phyloP scores from a whole-genome alignment of 306 rosid genomes.

The cucumber (Cucumis sativus) region DNA sequence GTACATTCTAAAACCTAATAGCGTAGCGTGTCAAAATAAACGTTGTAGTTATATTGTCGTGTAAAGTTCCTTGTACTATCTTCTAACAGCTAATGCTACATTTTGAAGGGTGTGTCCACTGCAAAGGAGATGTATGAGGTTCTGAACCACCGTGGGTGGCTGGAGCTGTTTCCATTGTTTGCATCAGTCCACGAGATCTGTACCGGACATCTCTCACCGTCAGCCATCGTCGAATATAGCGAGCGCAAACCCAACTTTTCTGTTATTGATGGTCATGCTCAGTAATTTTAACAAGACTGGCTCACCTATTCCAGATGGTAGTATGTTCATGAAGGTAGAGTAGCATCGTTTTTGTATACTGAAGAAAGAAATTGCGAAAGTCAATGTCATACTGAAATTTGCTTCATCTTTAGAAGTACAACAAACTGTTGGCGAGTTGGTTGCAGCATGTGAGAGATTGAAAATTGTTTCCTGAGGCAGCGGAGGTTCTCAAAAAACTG shows the following conservation, averaged over 20 bases:
- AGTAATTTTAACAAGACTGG: constrained; percentile 2
- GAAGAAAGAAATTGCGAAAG: background rate
- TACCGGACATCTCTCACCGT: constrained; percentile 67
- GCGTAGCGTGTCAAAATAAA: background rate
- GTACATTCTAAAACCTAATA: background rate
- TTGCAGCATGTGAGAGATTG: background rate
- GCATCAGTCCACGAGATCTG: constrained; percentile 73
- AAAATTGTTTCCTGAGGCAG: background rate
- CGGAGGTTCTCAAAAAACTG: background rate
- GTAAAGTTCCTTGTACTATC: background rate
- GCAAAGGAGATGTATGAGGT: constrained; percentile 83
- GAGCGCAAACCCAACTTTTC: constrained; percentile 32
- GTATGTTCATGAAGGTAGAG: constrained; percentile 1
- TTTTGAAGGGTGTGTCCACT: constrained; percentile 76
- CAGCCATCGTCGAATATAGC: constrained; percentile 61
- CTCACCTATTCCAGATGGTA: background rate
- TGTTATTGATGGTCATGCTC: constrained; percentile 11
- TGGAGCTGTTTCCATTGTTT: constrained; percentile 69
- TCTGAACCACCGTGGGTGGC: constrained; percentile 68
- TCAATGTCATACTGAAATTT: background rate
- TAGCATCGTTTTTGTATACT: background rate
- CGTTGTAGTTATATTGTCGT: background rate
- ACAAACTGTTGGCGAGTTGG: background rate
- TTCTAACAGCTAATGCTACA: background rate
- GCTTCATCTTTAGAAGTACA: background rate